Evolutionary conservation across 805 yeast species (phyloP).

Genomic region (Saturnispora galanensis): DNA sequence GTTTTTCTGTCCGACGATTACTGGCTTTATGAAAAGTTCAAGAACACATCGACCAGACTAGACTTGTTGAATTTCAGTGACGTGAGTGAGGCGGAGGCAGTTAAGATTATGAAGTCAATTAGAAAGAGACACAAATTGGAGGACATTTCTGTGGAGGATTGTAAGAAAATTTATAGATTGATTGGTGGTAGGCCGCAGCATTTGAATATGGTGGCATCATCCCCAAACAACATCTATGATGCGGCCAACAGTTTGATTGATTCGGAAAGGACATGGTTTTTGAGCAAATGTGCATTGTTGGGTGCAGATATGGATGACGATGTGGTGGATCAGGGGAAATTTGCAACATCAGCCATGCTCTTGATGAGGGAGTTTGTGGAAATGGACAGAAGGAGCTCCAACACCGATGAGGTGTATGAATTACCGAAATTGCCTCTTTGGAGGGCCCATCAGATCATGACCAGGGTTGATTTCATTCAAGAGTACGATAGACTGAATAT

Average conservation of each 20-base stretch:
- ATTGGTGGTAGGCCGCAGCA: conserved; percentile 86
- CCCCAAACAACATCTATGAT: conserved; percentile 42
- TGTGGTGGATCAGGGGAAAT: conserved; percentile 77
- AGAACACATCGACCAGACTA: conserved; percentile 59
- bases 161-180: conserved; percentile 44
- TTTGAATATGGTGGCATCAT: conserved; percentile 51
- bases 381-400: conserved; percentile 38
- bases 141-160: conserved; percentile 26
- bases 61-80: conserved; percentile 65
- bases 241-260: conserved; percentile 69
- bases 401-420: conserved; percentile 16
- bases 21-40: conserved; percentile 75
- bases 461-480: conserved; percentile 72
- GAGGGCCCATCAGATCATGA: conserved; percentile 81
- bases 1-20: conserved; percentile 76
- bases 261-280: conserved; percentile 75
- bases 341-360: conserved; percentile 63
- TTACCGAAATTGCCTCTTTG: conserved; percentile 72
- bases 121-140: conserved; percentile 37
- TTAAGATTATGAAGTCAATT: conserved; percentile 43
- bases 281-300: conserved; percentile 70
- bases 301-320: conserved; percentile 82
- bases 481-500: conserved; percentile 65
- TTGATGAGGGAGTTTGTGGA: conserved; percentile 61
- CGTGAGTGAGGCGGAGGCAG: conserved; percentile 44